These are phyloP conservation scores for Skeletonema grethae DNA, from an alignment of 108 stramenopile genomes.

Conservation along the genomic window DNA sequence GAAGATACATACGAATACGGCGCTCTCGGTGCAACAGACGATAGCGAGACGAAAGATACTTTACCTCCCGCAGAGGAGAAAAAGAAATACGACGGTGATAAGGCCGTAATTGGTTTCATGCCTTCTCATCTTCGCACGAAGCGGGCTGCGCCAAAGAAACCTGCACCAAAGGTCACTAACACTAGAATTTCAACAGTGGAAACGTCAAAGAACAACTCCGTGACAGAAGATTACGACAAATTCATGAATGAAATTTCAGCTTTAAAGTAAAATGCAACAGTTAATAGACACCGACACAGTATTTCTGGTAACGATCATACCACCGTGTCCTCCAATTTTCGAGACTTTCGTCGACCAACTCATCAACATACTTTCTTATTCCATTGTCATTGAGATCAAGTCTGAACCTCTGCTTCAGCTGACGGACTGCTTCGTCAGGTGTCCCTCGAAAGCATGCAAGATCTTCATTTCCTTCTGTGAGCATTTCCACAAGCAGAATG, in stretches of 20 bases:
- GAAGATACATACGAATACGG: constrained; percentile 17
- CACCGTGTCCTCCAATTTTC: constrained; percentile 95
- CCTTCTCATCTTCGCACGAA: constrained; percentile 66
- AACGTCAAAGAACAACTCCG: constrained; percentile 7
- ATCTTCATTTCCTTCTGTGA: constrained; percentile 90
- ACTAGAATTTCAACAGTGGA: neutral
- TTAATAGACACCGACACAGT: constrained; percentile 91
- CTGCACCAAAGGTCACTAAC: constrained; percentile 9
- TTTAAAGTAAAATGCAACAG: constrained; percentile 17
- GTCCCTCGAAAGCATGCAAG: constrained; percentile 92
- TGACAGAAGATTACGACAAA: constrained; percentile 56
- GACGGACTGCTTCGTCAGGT: constrained; percentile 83
- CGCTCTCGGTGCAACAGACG: neutral
- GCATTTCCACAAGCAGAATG: constrained; percentile 93
- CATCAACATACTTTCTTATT: constrained; percentile 86
- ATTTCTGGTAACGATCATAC: constrained; percentile 96
- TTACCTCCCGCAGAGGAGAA: constrained; percentile 36
- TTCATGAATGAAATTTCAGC: constrained; percentile 48
- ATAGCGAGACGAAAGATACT: neutral
- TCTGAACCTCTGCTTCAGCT: constrained; percentile 83
- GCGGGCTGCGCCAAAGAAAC: constrained; percentile 11
- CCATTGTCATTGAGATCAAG: constrained; percentile 81
- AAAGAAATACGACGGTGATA: constrained; percentile 70
- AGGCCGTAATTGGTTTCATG: constrained; percentile 70
- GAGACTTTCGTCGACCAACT: constrained; percentile 86